These are phyloP conservation scores for Diaporthe citri DNA, from an alignment of 2,329 filamentous ascomycete genomes.

Conservation along the genomic window DNA sequence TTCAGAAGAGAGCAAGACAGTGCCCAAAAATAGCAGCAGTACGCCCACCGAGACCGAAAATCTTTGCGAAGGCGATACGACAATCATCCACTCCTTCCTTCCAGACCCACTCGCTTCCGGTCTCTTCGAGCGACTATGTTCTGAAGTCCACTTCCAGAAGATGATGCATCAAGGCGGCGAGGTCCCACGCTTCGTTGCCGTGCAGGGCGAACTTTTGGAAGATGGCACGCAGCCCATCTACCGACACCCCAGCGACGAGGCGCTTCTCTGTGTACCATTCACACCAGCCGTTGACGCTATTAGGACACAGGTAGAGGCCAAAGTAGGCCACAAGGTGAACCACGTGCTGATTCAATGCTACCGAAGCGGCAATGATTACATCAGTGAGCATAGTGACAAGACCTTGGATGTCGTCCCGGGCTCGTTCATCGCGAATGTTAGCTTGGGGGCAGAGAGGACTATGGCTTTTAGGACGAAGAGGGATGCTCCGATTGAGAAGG, in stretches of 20 bases:
- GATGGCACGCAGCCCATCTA: constrained; percentile 90
- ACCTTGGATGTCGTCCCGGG: constrained; percentile 87
- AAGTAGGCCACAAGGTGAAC: constrained; percentile 85
- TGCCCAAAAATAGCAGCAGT: constrained; percentile 42
- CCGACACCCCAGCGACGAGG: constrained; percentile 91
- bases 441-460: constrained; percentile 89
- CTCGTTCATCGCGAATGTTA: constrained; percentile 92
- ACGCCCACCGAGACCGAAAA: constrained; percentile 54
- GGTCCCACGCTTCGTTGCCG: constrained; percentile 90
- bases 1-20: constrained; percentile 30
- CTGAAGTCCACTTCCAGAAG: constrained; percentile 87
- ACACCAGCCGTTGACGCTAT: constrained; percentile 79
- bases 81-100: constrained; percentile 78
- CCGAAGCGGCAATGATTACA: constrained; percentile 88
- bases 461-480: constrained; percentile 93
- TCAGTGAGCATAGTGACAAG: constrained; percentile 97
- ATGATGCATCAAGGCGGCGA: constrained; percentile 95
- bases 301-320: constrained; percentile 75
- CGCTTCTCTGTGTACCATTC: constrained; percentile 81
- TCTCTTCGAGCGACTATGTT: constrained; percentile 77
- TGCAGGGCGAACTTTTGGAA: constrained; percentile 78
- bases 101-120: constrained; percentile 65
- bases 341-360: constrained; percentile 95
- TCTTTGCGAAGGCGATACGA: constrained; percentile 86
- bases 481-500: constrained; percentile 36